A percentile compares a stretch with the other conserved stretches of the same genome.
phyloP scores from a whole-genome alignment of 768 basidiomycete genomes.

The Lyophyllum semitale region DNA sequence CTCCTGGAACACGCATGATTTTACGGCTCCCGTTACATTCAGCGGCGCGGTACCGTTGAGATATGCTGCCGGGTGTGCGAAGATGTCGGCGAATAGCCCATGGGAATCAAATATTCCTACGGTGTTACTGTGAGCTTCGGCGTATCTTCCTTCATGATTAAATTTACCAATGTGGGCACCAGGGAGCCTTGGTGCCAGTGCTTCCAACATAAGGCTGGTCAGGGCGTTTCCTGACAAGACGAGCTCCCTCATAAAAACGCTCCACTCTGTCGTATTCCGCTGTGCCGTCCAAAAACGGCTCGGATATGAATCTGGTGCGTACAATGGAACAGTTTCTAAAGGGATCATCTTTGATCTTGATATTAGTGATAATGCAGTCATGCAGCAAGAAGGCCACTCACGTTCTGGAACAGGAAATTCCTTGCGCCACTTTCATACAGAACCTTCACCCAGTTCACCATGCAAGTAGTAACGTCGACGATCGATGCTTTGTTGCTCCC shows the following conservation, averaged over 20 bases:
- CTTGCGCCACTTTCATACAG: conserved; percentile 61
- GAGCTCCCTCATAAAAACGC: conserved; percentile 54
- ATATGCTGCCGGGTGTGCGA: conserved; percentile 48
- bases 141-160: background rate
- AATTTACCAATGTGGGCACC: conserved; percentile 59
- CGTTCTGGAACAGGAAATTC: conserved; percentile 72
- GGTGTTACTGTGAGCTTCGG: background rate
- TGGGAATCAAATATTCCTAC: conserved; percentile 64
- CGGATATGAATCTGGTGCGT: conserved; percentile 47
- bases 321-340: conserved; percentile 49
- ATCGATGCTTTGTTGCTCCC: conserved; percentile 54
- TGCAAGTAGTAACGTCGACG: conserved; percentile 58
- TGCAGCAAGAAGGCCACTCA: conserved; percentile 31
- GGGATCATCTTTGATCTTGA: conserved; percentile 52
- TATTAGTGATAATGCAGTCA: background rate
- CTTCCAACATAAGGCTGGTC: conserved; percentile 50
- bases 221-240: conserved; percentile 52
- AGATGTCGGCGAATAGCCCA: conserved; percentile 61
- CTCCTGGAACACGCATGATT: conserved; percentile 46
- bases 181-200: conserved; percentile 45
- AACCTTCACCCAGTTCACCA: conserved; percentile 58
- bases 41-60: conserved; percentile 65
- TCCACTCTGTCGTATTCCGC: conserved; percentile 61
- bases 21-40: conserved; percentile 56
- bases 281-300: conserved; percentile 50